Percentiles rank a stretch among this genome's conserved stretches.
Conservation (phyloP, 2,329 filamentous ascomycete species). For the Colletotrichum sp. region DNA sequence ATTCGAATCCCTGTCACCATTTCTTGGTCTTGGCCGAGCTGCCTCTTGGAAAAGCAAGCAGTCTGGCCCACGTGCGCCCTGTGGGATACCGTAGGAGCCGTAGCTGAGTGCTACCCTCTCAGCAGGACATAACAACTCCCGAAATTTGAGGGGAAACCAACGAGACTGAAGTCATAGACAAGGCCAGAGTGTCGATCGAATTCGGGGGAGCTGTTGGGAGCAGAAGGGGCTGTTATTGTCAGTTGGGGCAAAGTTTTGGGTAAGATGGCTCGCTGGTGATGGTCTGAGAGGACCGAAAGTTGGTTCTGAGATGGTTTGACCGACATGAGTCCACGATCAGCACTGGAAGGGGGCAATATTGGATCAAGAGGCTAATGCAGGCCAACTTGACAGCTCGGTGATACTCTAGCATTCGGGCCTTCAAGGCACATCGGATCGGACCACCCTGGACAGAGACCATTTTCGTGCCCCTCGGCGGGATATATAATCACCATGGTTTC, state of each 20-base stretch:
- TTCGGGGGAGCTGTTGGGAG: background rate
- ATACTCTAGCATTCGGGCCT: constrained; percentile 20
- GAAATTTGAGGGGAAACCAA: background rate
- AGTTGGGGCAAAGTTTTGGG: background rate
- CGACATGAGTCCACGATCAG: background rate
- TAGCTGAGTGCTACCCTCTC: background rate
- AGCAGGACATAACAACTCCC: background rate
- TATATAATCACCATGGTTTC: constrained; percentile 19
- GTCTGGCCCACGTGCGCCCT: background rate
- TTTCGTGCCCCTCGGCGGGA: background rate
- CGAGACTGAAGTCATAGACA: background rate
- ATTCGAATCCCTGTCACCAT: constrained; percentile 2
- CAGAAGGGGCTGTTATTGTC: background rate
- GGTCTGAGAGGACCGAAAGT: background rate
- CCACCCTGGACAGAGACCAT: background rate
- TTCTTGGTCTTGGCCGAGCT: background rate
- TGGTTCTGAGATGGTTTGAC: background rate
- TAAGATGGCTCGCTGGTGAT: background rate
- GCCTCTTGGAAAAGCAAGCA: background rate
- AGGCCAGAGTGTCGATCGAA: background rate
- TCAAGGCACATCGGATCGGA: constrained; percentile 10
- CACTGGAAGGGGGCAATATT: background rate
- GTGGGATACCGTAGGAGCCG: background rate
- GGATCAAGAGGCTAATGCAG: constrained; percentile 11
- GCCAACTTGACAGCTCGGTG: constrained; percentile 15